phyloP scores from a whole-genome alignment of 495 filamentous ascomycete genomes.

The Clohesyomyces aquaticus region DNA sequence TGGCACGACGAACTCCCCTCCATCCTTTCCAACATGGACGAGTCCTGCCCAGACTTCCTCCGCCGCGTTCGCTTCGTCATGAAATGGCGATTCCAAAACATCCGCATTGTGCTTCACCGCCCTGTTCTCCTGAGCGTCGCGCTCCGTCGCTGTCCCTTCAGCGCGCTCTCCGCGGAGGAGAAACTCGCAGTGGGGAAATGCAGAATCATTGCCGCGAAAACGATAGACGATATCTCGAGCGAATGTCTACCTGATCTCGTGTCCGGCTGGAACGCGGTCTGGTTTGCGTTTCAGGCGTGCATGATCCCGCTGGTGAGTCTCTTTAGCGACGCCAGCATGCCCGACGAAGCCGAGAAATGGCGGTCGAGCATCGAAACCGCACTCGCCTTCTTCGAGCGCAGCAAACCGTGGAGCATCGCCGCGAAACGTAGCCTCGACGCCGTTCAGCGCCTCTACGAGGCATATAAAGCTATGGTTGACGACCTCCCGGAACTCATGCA shows the following conservation, averaged over 20 bases:
- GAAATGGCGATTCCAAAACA: conserved; percentile 81
- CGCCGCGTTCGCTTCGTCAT: conserved; percentile 72
- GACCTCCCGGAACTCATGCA: conserved; percentile 7
- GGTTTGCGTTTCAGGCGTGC: conserved; percentile 79
- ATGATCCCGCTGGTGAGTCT: conserved; percentile 77
- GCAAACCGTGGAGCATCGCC: conserved; percentile 71
- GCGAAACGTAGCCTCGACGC: conserved; percentile 71
- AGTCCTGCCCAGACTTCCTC: conserved; percentile 71
- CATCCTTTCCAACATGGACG: conserved; percentile 62
- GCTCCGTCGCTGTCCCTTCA: conserved; percentile 64
- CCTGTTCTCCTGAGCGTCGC: conserved; percentile 74
- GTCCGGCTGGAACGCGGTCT: conserved; percentile 79
- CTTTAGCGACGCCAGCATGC: conserved; percentile 42
- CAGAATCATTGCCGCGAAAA: conserved; percentile 67
- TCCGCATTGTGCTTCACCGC: conserved; percentile 78
- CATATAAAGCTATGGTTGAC: conserved; percentile 44
- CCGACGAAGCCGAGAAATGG: conserved; percentile 45
- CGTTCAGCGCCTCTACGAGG: conserved; percentile 70
- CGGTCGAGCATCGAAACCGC: conserved; percentile 65
- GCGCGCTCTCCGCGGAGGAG: conserved; percentile 64
- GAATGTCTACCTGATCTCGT: conserved; percentile 75
- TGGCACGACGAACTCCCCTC: conserved; percentile 76
- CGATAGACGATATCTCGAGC: conserved; percentile 70
- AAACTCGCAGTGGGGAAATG: conserved; percentile 70
- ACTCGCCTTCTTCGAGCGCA: conserved; percentile 67